Conservation (phyloP, 2,329 filamentous ascomycete species). For the Nigrospora osmanthi region DNA sequence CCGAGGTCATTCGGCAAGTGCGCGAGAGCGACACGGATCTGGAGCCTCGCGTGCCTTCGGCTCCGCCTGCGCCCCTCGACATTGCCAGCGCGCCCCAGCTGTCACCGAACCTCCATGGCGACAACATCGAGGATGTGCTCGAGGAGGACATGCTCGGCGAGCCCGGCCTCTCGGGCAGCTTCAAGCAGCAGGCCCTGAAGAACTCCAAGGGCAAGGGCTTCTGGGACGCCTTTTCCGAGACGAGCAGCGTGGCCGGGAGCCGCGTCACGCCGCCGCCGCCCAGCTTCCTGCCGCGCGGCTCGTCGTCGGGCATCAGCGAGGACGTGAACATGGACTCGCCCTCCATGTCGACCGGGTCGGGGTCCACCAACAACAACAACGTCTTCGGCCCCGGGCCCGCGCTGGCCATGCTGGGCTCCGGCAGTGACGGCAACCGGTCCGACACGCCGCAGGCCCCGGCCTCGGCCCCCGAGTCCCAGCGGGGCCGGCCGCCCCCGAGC, state of each 20-base stretch:
- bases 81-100: slow-evolving; percentile 52
- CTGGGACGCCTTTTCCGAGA: slow-evolving; percentile 74
- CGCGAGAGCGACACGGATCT: slow-evolving; percentile 76
- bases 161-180: slow-evolving; percentile 51
- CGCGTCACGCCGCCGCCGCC: slow-evolving; percentile 53
- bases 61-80: slow-evolving; percentile 29
- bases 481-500: slow-evolving; percentile 42
- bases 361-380: slow-evolving; percentile 17
- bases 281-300: slow-evolving; percentile 50
- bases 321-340: slow-evolving; percentile 70
- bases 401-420: slow-evolving; percentile 20
- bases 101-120: slow-evolving; percentile 58
- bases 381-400: slow-evolving; percentile 20
- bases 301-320: slow-evolving; percentile 56
- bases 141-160: slow-evolving; percentile 58
- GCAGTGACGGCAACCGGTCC: slow-evolving; percentile 17
- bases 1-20: slow-evolving; percentile 91
- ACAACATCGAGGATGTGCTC: slow-evolving; percentile 59
- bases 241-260: slow-evolving; percentile 42
- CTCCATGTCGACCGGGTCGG: slow-evolving; percentile 28
- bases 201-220: slow-evolving; percentile 65
- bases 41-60: slow-evolving; percentile 30
- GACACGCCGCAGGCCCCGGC: slow-evolving; percentile 28
- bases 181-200: slow-evolving; percentile 65
- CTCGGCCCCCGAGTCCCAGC: slow-evolving; percentile 20